Evolutionary conservation across 106 monocot genomes (phyloP).

Genomic region (Dendrobium nobile): DNA sequence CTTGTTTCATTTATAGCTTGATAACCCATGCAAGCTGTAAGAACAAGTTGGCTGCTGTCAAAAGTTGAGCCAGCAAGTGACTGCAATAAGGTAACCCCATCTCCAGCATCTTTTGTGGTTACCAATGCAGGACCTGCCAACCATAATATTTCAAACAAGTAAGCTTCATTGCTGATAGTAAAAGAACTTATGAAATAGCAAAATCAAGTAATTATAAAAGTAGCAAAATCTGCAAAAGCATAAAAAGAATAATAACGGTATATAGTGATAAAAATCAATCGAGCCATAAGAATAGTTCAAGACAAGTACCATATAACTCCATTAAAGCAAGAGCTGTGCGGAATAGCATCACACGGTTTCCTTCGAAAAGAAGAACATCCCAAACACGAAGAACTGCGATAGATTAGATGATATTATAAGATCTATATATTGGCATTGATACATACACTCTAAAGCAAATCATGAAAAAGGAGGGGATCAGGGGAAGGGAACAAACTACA

Average conservation of each 20-base stretch:
- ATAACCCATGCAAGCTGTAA: conserved; percentile 95
- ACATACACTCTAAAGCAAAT: background rate
- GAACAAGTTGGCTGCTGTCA: conserved; percentile 93
- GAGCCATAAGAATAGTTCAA: background rate
- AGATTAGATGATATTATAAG: background rate
- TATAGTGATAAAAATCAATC: background rate
- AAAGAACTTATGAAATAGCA: background rate
- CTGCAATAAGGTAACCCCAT: conserved; percentile 89
- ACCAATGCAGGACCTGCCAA: conserved; percentile 82
- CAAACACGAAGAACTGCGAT: conserved; percentile 87
- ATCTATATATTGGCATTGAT: conserved; percentile 1
- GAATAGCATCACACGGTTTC: conserved; percentile 84
- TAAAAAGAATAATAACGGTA: background rate
- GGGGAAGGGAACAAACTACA: background rate
- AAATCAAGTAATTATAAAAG: background rate
- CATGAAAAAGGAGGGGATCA: background rate
- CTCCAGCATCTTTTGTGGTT: conserved; percentile 94
- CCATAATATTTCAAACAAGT: conserved; percentile 1
- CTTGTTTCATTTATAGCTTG: conserved; percentile 70
- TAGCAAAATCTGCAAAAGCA: background rate
- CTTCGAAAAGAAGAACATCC: conserved; percentile 98
- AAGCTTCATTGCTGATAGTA: background rate
- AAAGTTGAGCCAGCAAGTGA: conserved; percentile 96
- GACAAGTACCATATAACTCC: conserved; percentile 89
- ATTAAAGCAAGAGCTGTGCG: conserved; percentile 86